phyloP scores from a whole-genome alignment of 148 eudicot species.

The Linanthus parryae region DNA sequence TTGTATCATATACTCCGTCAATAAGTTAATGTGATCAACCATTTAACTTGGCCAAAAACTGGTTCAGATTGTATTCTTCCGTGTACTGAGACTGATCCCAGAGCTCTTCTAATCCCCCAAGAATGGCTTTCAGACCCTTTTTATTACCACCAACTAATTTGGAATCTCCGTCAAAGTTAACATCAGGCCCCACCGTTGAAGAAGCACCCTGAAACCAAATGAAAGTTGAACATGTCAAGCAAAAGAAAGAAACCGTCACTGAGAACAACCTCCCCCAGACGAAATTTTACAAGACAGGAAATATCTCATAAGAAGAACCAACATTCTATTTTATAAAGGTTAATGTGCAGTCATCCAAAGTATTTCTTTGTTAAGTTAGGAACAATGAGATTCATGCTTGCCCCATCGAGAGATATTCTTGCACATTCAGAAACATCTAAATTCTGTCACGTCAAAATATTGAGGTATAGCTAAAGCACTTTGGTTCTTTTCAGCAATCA shows the following conservation, averaged over 20 bases:
- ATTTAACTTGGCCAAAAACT: constrained; percentile 79
- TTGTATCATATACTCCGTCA: constrained; percentile 16
- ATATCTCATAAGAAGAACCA: no score
- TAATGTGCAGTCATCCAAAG: background rate
- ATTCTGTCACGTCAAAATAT: no score
- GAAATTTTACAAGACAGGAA: no score
- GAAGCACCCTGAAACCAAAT: constrained; percentile 37
- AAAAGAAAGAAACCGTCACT: background rate
- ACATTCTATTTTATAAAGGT: background rate
- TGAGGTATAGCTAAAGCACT: no score
- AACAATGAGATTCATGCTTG: background rate
- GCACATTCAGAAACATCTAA: no score
- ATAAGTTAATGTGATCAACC: constrained; percentile 10
- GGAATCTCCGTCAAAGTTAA: constrained; percentile 36
- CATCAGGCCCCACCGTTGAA: constrained; percentile 32
- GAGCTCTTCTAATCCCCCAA: constrained; percentile 94
- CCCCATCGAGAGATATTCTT: no score
- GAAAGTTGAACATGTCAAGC: background rate
- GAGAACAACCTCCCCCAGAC: no score
- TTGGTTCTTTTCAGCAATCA: no score
- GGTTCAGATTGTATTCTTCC: constrained; percentile 85
- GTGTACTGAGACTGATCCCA: constrained; percentile 99
- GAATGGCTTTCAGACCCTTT: constrained; percentile 84
- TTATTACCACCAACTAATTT: constrained; percentile 52
- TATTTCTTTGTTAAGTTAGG: background rate